Conservation (phyloP, 352 stramenopile genomes). For the Phytopythium vexans region DNA sequence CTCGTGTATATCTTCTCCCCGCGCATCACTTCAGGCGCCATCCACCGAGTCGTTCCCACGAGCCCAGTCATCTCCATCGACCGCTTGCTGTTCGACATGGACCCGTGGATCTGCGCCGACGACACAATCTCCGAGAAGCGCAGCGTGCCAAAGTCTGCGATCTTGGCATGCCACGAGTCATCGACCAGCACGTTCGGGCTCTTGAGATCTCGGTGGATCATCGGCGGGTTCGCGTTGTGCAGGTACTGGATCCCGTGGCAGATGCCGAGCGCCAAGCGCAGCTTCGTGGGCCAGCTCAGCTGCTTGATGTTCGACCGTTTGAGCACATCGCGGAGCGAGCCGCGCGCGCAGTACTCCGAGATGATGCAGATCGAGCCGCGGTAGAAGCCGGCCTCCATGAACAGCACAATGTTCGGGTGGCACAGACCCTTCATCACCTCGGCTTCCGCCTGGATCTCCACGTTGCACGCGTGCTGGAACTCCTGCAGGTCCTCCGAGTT, state of each 20-base stretch:
- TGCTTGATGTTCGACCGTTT: slow-evolving; percentile 65
- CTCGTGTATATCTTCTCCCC: slow-evolving; percentile 84
- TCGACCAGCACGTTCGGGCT: slow-evolving; percentile 88
- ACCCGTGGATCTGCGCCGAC: slow-evolving; percentile 46
- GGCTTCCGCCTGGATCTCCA: slow-evolving; percentile 81
- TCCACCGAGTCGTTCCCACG: slow-evolving; percentile 86
- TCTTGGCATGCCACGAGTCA: slow-evolving; percentile 88
- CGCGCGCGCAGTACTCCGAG: slow-evolving; percentile 93
- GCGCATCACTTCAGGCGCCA: slow-evolving; percentile 88
- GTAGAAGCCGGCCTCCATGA: slow-evolving; percentile 88
- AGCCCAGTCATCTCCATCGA: slow-evolving; percentile 82
- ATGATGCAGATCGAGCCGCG: slow-evolving; percentile 92
- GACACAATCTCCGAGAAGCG: slow-evolving; percentile 86
- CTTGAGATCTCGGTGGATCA: slow-evolving; percentile 92
- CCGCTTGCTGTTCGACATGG: slow-evolving; percentile 22
- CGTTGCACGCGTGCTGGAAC: slow-evolving; percentile 81
- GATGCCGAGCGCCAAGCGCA: slow-evolving; percentile 74
- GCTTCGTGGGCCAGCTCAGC: slow-evolving; percentile 77
- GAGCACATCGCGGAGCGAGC: slow-evolving; percentile 94
- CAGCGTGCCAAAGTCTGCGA: slow-evolving; percentile 88
- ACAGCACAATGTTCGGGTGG: slow-evolving; percentile 86
- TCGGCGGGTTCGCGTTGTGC: slow-evolving; percentile 84
- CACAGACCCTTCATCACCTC: slow-evolving; percentile 78
- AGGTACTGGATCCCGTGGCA: slow-evolving; percentile 89
- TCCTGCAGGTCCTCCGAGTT: slow-evolving; percentile 55